Percentiles rank a stretch among this genome's conserved stretches.
Conservation (phyloP, 257 asterid genomes). For the Capsicum baccatum region DNA sequence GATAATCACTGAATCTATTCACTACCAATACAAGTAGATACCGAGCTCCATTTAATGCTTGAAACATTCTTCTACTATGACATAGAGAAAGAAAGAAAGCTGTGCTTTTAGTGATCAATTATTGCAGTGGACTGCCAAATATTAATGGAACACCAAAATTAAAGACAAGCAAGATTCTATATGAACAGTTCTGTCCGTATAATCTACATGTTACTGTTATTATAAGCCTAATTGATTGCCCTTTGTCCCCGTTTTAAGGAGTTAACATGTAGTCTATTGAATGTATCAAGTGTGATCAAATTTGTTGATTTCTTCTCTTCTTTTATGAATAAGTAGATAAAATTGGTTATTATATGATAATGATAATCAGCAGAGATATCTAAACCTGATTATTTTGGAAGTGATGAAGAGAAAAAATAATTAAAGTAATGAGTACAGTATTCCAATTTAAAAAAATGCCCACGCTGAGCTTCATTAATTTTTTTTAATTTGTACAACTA, state of each 20-base stretch:
- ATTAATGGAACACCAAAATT: not conserved
- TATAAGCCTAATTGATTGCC: not conserved
- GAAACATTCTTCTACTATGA: not conserved
- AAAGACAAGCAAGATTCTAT: conserved; percentile 1
- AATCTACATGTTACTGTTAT: not conserved
- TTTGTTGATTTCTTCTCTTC: conserved; percentile 12
- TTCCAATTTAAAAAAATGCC: not conserved
- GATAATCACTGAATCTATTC: conserved; percentile 4
- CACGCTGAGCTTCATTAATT: not conserved
- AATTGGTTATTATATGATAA: not conserved
- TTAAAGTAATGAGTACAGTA: not conserved
- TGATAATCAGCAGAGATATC: not conserved
- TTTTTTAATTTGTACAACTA: not conserved
- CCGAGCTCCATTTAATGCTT: conserved; percentile 11
- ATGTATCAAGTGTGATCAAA: conserved; percentile 8
- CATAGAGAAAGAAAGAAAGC: not conserved
- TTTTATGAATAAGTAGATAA: conserved; percentile 8
- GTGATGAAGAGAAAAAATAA: not conserved
- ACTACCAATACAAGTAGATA: not conserved
- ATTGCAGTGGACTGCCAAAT: conserved; percentile 1
- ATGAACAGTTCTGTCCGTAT: not conserved
- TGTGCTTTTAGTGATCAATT: not conserved
- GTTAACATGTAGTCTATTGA: not conserved
- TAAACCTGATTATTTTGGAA: not conserved
- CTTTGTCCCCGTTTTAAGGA: not conserved